Evolutionary conservation across 2,329 filamentous ascomycete genomes (phyloP), one percentile per base, ranked within the genome.

Genomic region (Zymoseptoria passerinii): DNA sequence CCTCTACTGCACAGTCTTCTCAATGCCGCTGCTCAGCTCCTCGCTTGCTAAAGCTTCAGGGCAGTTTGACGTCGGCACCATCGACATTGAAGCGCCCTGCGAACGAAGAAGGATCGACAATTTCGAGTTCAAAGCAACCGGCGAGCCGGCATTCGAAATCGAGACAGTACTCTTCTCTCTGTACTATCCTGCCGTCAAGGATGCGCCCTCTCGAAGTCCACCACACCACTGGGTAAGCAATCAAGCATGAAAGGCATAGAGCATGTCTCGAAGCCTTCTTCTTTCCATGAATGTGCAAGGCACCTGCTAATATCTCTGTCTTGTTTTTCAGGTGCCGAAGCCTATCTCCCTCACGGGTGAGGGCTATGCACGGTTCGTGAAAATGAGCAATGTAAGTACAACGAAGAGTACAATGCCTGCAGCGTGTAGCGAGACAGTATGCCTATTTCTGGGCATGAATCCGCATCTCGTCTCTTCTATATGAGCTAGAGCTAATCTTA

Each of bases 121-220:
- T n/a, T 72, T 68, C 7, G 65, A 70, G 19, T 68, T 76, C 61
- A 74, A 73, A 59, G 68, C 70, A 52, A 74, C 68, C 7, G 71
- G 74, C 28, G 65, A 72, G 40, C 72, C 72, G 19, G 74, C 75
- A 5, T 77, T 78, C 53, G 28, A 77, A 63, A 66, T 78, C n/a
- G 64, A 73, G 28, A 78, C 76, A 8, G 72, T 78, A 4, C 71
- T 77, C 3, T 72, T 77, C 61, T 76, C 76, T 1, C 62, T 79
- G 2, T 79, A 76, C 68, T 79, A 78, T 55, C 76, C 76, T 1
- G 71, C 76, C 1, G 63, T 65, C 1, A 65, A 69, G 48, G 69
- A 67, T 29, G 61, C 60, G 6, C 27, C 20, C n/a, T 62, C 68
- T 8, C 44, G 52, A 28, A 65, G 68, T 50, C 63, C 69, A 19